phyloP scores from a whole-genome alignment of 1,284 basidiomycete genomes.

The Peniophora sp. region DNA sequence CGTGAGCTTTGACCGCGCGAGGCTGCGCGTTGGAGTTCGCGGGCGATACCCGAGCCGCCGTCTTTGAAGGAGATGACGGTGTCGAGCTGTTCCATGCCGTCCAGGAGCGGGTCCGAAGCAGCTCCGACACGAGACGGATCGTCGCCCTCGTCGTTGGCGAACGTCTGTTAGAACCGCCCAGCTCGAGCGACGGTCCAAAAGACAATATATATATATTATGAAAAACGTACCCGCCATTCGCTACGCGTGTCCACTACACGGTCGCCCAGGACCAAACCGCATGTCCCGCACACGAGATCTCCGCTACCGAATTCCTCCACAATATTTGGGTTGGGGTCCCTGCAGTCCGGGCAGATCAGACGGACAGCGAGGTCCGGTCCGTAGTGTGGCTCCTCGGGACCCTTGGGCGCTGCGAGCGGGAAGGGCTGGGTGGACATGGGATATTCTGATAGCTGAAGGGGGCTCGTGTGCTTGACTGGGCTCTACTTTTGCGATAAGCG shows the following conservation, averaged over 20 bases:
- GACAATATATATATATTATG: conserved; percentile 11
- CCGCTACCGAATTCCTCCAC: conserved; percentile 97
- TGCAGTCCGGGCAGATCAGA: conserved; percentile 92
- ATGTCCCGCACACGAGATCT: conserved; percentile 95
- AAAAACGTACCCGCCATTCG: conserved; percentile 87
- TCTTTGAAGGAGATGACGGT: conserved; percentile 95
- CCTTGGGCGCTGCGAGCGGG: conserved; percentile 46
- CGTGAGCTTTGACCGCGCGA: conserved; percentile 71
- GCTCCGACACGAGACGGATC: conserved; percentile 99
- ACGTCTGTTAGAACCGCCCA: conserved; percentile 58
- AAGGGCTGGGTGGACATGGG: conserved; percentile 40
- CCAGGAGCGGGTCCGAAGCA: conserved; percentile 87
- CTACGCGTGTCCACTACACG: conserved; percentile 96
- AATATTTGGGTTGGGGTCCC: conserved; percentile 87
- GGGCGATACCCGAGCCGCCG: conserved; percentile 87
- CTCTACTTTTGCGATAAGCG: no score
- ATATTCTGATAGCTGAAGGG: no score
- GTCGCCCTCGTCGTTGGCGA: conserved; percentile 98
- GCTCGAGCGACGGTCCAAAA: conserved; percentile 11
- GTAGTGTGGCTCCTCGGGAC: conserved; percentile 38
- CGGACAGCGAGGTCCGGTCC: conserved; percentile 83
- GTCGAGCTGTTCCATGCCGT: conserved; percentile 89
- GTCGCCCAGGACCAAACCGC: conserved; percentile 93
- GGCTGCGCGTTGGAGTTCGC: conserved; percentile 87
- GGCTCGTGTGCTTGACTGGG: no score